phyloP scores from a whole-genome alignment of 1,139 yeast species.

The Blastobotrys petasosporus region DNA sequence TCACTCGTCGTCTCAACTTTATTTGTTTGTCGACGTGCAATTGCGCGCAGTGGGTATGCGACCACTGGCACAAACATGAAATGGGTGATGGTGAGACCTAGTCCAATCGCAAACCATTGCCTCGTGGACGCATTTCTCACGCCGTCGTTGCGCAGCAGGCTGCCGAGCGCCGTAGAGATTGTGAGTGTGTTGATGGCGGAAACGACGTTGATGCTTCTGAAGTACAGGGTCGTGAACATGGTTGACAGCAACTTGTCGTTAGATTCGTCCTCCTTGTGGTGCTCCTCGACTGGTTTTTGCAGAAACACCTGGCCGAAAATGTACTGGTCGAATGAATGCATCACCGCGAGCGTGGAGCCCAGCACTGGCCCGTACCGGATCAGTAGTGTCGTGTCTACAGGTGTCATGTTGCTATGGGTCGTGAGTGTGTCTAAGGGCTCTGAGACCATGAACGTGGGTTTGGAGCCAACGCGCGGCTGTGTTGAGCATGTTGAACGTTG shows the following conservation, averaged over 20 bases:
- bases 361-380: conserved; percentile 4
- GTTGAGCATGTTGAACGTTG: too few relatives aligned
- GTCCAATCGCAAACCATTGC: conserved; percentile 9
- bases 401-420: background rate
- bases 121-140: conserved; percentile 3
- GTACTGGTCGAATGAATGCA: conserved; percentile 11
- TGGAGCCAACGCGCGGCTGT: too few relatives aligned
- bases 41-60: conserved; percentile 7
- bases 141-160: conserved; percentile 7
- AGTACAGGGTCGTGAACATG: conserved; percentile 5
- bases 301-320: conserved; percentile 4
- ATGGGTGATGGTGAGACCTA: conserved; percentile 8
- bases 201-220: conserved; percentile 2
- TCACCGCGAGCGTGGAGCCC: conserved; percentile 3
- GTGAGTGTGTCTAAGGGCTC: background rate
- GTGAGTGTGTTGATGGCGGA: conserved; percentile 5
- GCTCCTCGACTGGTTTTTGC: background rate
- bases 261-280: background rate
- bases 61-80: conserved; percentile 9
- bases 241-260: conserved; percentile 6
- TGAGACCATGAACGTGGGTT: too few relatives aligned
- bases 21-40: background rate
- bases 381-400: background rate
- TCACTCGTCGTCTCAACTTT: conserved; percentile 4
- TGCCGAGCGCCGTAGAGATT: conserved; percentile 2